phyloP scores from a whole-genome alignment of 371 early-diverging fungal species.

The Mucor irregularis region DNA sequence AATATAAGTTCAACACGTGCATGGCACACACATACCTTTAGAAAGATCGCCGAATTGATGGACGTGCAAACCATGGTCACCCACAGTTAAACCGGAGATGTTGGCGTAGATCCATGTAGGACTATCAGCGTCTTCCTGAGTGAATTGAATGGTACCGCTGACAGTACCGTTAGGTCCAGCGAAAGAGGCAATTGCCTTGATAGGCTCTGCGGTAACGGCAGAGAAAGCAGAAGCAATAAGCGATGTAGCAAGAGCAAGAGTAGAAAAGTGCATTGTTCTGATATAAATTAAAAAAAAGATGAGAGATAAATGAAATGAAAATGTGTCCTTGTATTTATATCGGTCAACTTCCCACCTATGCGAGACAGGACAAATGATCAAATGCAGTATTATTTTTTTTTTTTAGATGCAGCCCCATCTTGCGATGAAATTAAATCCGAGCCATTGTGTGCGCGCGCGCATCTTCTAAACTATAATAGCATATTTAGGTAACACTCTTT shows the following conservation, averaged over 20 bases:
- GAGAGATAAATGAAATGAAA: not conserved
- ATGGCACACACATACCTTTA: constrained; percentile 51
- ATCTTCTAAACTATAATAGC: too few relatives aligned
- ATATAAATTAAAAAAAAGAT: not conserved
- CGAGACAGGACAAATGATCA: too few relatives aligned
- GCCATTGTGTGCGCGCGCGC: too few relatives aligned
- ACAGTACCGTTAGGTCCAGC: constrained; percentile 42
- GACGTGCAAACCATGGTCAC: constrained; percentile 88
- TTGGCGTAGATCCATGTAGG: constrained; percentile 59
- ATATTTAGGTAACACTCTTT: not conserved
- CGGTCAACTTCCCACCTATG: too few relatives aligned
- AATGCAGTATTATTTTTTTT: too few relatives aligned
- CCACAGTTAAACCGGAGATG: constrained; percentile 67
- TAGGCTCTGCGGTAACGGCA: not conserved
- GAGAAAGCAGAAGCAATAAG: not conserved
- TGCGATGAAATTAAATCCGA: too few relatives aligned
- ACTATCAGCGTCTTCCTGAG: constrained; percentile 57
- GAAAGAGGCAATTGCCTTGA: constrained; percentile 72
- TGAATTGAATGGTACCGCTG: constrained; percentile 71
- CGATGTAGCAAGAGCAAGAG: constrained; percentile 2
- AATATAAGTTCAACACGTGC: not conserved
- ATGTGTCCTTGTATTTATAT: too few relatives aligned
- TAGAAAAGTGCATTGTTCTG: constrained; percentile 16
- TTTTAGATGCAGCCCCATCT: too few relatives aligned
- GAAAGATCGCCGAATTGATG: constrained; percentile 80